phyloP scores from a whole-genome alignment of 148 eudicot genomes.

The Vaccinium macrocarpon region DNA sequence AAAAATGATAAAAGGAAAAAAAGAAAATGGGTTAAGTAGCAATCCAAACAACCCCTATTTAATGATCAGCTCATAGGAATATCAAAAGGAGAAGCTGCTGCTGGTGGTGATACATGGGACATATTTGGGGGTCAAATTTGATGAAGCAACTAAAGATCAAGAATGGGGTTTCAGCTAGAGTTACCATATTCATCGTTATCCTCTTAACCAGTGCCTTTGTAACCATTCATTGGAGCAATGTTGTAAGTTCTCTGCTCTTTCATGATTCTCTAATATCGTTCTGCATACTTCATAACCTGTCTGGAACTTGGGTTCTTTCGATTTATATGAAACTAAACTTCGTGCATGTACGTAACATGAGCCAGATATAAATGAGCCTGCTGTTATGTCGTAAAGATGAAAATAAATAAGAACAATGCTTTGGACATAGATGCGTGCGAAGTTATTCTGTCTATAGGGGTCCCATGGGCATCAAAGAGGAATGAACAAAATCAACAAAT shows the following conservation, averaged over 20 bases:
- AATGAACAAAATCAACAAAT: not conserved
- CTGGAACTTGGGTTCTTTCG: not conserved
- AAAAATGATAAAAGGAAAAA: too few species aligned
- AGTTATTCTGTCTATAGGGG: not conserved
- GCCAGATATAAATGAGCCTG: not conserved
- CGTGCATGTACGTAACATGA: not conserved
- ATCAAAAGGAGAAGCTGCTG: not conserved
- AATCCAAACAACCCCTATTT: not conserved
- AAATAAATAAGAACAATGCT: not conserved
- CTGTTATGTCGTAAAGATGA: too few species aligned
- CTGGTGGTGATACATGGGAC: not conserved
- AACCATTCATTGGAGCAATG: slow-evolving; percentile 38
- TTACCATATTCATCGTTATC: slow-evolving; percentile 31
- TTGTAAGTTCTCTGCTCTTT: slow-evolving; percentile 34
- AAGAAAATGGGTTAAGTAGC: too few species aligned
- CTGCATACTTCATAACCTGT: too few species aligned
- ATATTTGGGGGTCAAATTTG: not conserved
- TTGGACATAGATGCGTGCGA: not conserved
- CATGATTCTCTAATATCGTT: too few species aligned
- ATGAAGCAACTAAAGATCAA: not conserved
- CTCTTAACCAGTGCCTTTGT: slow-evolving; percentile 33
- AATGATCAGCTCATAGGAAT: not conserved
- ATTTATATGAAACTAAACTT: not conserved
- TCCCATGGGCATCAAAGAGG: not conserved
- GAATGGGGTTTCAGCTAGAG: not conserved